Conservation (phyloP, 345 rosid genomes). For the thale cress (Arabidopsis thaliana) region TAIR10.1 NC_003075.7:14878001-14878500, state of each 20-base stretch:
- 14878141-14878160: not conserved
- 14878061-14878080: constrained; percentile 60
- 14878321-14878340: constrained; percentile 57
- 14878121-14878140: not conserved
- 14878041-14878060: constrained; percentile 72
- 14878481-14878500: constrained; percentile 68
- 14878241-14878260: constrained; percentile 84
- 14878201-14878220: constrained; percentile 66
- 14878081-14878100: constrained; percentile 81
- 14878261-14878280: constrained; percentile 64
- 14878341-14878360: constrained; percentile 48
- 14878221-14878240: constrained; percentile 63
- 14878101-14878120: constrained; percentile 59
- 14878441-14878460: constrained; percentile 45
- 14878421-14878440: not conserved
- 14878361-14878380: constrained; percentile 48
- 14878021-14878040: constrained; percentile 37
- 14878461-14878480: constrained; percentile 59
- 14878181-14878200: constrained; percentile 16
- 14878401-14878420: not conserved
- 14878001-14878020: constrained; percentile 34
- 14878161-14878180: constrained; percentile 24
- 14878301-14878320: constrained; percentile 58
- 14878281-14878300: constrained; percentile 52
- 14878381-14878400: not conserved